phyloP scores from a whole-genome alignment of 2,329 filamentous ascomycete genomes.

The Penicillium olsonii region DNA sequence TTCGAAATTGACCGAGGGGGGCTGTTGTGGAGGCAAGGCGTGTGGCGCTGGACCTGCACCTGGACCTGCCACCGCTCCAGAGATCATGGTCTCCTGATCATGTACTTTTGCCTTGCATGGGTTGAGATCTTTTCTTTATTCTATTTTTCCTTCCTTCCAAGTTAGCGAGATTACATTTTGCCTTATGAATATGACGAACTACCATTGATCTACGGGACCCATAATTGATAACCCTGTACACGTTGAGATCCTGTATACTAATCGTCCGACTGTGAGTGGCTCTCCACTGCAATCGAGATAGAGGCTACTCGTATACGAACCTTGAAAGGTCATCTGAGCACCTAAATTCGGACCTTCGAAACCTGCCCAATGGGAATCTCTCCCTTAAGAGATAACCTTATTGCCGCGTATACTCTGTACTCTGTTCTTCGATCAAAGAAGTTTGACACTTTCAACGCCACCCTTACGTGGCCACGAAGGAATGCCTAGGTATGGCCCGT shows the following conservation, averaged over 20 bases:
- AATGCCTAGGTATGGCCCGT: too few species aligned
- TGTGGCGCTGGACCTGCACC: conserved; percentile 14
- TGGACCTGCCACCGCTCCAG: conserved; percentile 10
- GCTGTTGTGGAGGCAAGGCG: conserved; percentile 24
- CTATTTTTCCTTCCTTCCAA: not conserved
- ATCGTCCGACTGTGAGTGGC: too few species aligned
- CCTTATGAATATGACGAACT: not conserved
- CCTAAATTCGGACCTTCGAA: not conserved
- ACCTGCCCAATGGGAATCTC: not conserved
- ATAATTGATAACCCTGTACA: too few species aligned
- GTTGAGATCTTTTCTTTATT: not conserved
- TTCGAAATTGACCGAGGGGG: conserved; percentile 21
- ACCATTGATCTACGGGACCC: not conserved
- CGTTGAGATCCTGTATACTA: too few species aligned
- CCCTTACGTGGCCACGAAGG: not conserved
- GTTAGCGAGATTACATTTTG: not conserved
- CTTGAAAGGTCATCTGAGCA: conserved; percentile 3
- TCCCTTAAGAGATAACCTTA: not conserved
- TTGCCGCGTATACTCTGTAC: too few species aligned
- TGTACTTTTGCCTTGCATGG: not conserved
- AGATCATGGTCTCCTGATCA: conserved; percentile 19
- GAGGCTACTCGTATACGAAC: too few species aligned
- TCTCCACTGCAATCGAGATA: too few species aligned
- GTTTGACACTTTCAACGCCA: not conserved
- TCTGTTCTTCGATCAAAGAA: too few species aligned